phyloP scores from a whole-genome alignment of 352 stramenopile genomes.

The Pythium sukuiense region DNA sequence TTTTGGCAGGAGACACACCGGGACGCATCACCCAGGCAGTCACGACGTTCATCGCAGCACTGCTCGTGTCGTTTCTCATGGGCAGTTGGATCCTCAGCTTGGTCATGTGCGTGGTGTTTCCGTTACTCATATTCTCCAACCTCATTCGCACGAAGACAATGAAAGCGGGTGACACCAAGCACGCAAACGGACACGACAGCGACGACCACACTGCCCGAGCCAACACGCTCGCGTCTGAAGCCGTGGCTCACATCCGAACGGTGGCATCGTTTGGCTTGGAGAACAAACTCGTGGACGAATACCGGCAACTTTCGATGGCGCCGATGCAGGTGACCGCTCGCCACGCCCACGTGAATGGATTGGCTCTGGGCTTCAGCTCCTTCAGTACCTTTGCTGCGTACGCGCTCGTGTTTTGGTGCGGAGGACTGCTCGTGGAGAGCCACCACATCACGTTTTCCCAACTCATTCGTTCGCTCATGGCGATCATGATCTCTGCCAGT shows the following conservation, averaged over 20 bases:
- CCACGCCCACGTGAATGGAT: constrained; percentile 19
- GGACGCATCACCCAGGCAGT: constrained; percentile 41
- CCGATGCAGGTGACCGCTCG: constrained; percentile 9
- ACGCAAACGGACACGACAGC: background rate
- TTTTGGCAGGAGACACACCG: constrained; percentile 55
- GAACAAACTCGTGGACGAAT: constrained; percentile 21
- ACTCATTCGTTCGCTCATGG: constrained; percentile 43
- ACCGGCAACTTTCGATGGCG: constrained; percentile 16
- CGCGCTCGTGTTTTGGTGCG: constrained; percentile 31
- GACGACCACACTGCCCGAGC: constrained; percentile 11
- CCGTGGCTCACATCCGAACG: constrained; percentile 43
- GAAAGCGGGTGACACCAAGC: constrained; percentile 14
- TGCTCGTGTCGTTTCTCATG: constrained; percentile 63
- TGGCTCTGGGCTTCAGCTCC: constrained; percentile 27
- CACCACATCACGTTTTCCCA: constrained; percentile 39
- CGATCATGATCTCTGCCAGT: constrained; percentile 42
- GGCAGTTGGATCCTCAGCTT: constrained; percentile 72
- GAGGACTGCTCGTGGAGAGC: constrained; percentile 35
- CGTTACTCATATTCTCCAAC: constrained; percentile 51
- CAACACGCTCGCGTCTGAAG: constrained; percentile 25
- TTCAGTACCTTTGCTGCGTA: constrained; percentile 28
- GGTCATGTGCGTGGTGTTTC: constrained; percentile 63
- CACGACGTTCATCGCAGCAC: constrained; percentile 49
- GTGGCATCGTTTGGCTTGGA: constrained; percentile 49
- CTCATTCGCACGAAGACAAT: constrained; percentile 32